Evolutionary conservation across 805 yeast genomes (phyloP), one percentile per base, ranked within the genome.

Genomic region (Kurtzmaniella cleridarum): DNA sequence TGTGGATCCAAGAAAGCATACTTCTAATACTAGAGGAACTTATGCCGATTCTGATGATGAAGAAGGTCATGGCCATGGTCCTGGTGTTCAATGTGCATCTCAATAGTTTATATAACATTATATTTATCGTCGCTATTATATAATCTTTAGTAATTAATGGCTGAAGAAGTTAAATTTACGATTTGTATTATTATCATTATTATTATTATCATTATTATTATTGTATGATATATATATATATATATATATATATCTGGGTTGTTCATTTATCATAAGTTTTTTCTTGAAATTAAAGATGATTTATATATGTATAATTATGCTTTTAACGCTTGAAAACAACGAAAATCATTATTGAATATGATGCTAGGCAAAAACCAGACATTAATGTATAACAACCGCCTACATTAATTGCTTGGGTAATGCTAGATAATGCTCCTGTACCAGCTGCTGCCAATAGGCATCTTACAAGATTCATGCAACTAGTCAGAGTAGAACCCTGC

Each of bases 51-150:
- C 67, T 12, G 71, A 66, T 38, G 73, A 69, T 13, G 75, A 69
- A 47, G 73, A 67, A 48, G 72, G 68, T 40, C 67, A 71, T 36
- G 76, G 71, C 32, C 81, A 78, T 40, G 81, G 77, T 35, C 78
- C 75, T 47, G 86, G 89, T 52, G 95, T 86, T 41, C 95, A 89
- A 76, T 89, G 97, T 78, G 95, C 96, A 48, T 84, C 91, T 59
- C 96, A 89, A 76, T 89, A 76, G 65, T 43, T 40, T 20, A 8
- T 40, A 12, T 60, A 20, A 20, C 24, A 20, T 20, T 20, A 5
- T 20, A 20, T 20, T 20, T 17, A n/a, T 17, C 15, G 20, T 7
- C 7, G 26, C 9, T 17, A 12, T 13, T 23, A 11, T 27, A 26
- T n/a, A 34, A 24, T 23, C 14, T 10, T 34, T 27, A 13, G 27